Evolutionary conservation across 2,329 filamentous ascomycete species (phyloP).

Genomic region (Aspergillus transmontanensis): DNA sequence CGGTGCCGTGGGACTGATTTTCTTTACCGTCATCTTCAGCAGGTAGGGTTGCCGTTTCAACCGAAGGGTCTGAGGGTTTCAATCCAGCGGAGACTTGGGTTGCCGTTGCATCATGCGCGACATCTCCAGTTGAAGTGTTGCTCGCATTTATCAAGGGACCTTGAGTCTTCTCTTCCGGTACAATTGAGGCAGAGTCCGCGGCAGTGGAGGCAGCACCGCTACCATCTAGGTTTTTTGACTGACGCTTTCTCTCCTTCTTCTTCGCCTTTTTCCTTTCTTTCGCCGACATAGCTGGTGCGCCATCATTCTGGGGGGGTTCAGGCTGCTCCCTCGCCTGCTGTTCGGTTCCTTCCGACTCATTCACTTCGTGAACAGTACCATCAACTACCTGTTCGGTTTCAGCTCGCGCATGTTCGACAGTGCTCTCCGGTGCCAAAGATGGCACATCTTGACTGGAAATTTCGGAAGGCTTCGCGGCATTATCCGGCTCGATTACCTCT

Average conservation of each 20-base stretch:
- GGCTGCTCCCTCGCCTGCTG: slow-evolving; percentile 7
- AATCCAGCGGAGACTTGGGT: slow-evolving; percentile 17
- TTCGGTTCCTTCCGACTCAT: slow-evolving; percentile 10
- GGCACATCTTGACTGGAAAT: slow-evolving; percentile 12
- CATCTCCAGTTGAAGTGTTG: slow-evolving; percentile 9
- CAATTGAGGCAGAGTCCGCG: not conserved
- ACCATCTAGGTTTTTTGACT: slow-evolving; percentile 34
- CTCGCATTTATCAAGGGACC: slow-evolving; percentile 6
- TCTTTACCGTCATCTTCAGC: slow-evolving; percentile 50
- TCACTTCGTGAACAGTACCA: slow-evolving; percentile 15
- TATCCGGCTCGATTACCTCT: not conserved
- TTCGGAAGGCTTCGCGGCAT: not conserved
- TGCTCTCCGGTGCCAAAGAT: too few species aligned
- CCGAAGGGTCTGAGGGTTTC: slow-evolving; percentile 24
- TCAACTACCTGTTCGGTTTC: not conserved
- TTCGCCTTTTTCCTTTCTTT: slow-evolving; percentile 52
- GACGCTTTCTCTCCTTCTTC: slow-evolving; percentile 49
- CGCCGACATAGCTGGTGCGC: slow-evolving; percentile 32
- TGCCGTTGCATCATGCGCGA: slow-evolving; percentile 20
- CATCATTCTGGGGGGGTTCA: slow-evolving; percentile 22
- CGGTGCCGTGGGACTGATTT: slow-evolving; percentile 46
- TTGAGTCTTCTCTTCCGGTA: slow-evolving; percentile 17
- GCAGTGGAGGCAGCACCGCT: slow-evolving; percentile 17
- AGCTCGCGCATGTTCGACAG: not conserved
- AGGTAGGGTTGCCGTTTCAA: slow-evolving; percentile 34